Percentiles rank a stretch among this genome's conserved stretches.
Evolutionary conservation across 1,139 yeast species (phyloP).

Genomic region (Saccharomyces hybrid): DNA sequence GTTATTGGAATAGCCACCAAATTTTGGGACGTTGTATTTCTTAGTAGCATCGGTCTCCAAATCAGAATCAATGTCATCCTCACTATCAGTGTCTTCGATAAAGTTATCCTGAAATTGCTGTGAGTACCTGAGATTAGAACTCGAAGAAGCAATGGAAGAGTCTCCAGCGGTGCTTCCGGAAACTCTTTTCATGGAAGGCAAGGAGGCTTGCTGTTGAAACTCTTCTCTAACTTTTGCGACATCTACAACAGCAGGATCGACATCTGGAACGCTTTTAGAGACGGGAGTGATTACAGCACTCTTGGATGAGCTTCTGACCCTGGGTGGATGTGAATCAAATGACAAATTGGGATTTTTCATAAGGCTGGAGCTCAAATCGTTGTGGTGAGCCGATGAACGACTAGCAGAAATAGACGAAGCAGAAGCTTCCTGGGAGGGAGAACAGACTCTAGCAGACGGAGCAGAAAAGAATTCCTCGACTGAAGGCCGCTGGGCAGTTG

Average conservation of each 20-base stretch:
- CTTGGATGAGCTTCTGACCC: constrained; percentile 9
- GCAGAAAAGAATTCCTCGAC: background rate
- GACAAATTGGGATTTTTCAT: constrained; percentile 10
- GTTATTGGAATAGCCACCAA: constrained; percentile 59
- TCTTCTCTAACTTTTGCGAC: constrained; percentile 17
- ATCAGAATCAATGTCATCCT: constrained; percentile 8
- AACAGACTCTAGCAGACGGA: background rate
- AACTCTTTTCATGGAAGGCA: constrained; percentile 22
- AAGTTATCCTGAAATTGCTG: constrained; percentile 4
- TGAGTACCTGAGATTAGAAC: background rate
- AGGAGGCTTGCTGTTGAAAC: constrained; percentile 14
- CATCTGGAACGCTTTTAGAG: constrained; percentile 15
- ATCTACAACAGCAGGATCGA: constrained; percentile 18
- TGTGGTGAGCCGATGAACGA: background rate
- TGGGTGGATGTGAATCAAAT: constrained; percentile 8
- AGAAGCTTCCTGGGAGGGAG: background rate
- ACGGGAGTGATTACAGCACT: constrained; percentile 18
- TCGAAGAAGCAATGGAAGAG: constrained; percentile 5
- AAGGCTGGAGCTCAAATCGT: background rate
- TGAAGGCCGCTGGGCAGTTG: background rate
- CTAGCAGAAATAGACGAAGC: background rate
- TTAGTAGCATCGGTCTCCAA: constrained; percentile 10
- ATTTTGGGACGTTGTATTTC: constrained; percentile 44
- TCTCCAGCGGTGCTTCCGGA: constrained; percentile 16
- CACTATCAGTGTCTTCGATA: constrained; percentile 11